Base-by-base conservation (phyloP, 2,329 filamentous ascomycete species). In the Endothia cerciana region DNA sequence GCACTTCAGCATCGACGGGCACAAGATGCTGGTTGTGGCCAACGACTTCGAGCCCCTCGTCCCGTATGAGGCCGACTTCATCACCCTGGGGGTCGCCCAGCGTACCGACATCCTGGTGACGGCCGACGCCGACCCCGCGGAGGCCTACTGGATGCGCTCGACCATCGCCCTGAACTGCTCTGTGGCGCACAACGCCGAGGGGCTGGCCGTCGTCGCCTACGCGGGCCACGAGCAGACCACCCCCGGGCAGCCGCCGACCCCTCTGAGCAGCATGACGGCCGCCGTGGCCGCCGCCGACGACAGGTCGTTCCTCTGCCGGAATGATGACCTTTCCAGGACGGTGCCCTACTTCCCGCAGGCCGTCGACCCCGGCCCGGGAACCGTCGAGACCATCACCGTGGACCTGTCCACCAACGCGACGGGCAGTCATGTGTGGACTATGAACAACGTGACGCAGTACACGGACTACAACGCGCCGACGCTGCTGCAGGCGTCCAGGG, bases 101-200 rank as follows among this genome's bases (percentile, higher is more conserved):
- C 51, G 61, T 3, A 17, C 51, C 15, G 53, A 64, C n/a, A 55
- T 64, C 5, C 11, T 59, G 6, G 62, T 64, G 5, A 59, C 30
- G 41, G 62, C 30, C 4, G 36, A 58, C 19, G 30, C 25, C 13
- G 33, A 40, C 17, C 19, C 25, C 13, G 56, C 15, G 10, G 11
- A 28, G n/a, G 28, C 62, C 15, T 58, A 59, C 28, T 64, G 55
- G 53, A 64, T 64, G 62, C 62, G 62, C 15, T 38, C 30, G 8
- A 58, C 56, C 13, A 36, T 59, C 19, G 19, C 36, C 4, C 19
- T 40, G 55, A 58, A 55, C 51, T 55, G 51, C 51, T 58, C 55
- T 3, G 33, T 58, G 4, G 25, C 55, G 10, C 36, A 58, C 13
- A 40, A 58, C 55, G 36, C 55, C 3, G 13, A 58, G 36, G 51